phyloP scores from a whole-genome alignment of 2,329 filamentous ascomycete genomes.

The Fusarium sp. region DNA sequence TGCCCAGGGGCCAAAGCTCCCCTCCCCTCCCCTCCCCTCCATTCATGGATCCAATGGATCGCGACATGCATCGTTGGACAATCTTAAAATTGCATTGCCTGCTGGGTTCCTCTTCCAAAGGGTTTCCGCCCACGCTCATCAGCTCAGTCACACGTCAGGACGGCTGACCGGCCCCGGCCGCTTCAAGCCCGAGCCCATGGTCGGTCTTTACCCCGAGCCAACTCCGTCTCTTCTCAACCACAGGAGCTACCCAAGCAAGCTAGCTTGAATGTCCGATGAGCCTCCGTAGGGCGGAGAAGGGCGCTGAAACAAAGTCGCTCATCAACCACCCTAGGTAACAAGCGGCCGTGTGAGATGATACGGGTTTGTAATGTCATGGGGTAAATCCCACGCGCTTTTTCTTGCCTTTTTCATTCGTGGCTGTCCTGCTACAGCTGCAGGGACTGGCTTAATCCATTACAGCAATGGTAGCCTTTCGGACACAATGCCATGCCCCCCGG shows the following conservation, averaged over 20 bases:
- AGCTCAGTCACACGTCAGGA: constrained; percentile 16
- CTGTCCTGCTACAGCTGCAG: background rate
- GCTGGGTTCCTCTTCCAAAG: constrained; percentile 4
- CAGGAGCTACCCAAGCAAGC: constrained; percentile 10
- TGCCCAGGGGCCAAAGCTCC: constrained; percentile 30
- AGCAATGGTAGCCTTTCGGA: background rate
- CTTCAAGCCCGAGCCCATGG: constrained; percentile 25
- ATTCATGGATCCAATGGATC: background rate
- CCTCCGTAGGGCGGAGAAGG: constrained; percentile 1
- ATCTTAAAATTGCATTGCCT: background rate
- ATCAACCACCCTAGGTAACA: background rate
- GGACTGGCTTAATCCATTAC: background rate
- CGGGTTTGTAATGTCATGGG: constrained; percentile 31
- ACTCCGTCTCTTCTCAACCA: constrained; percentile 15
- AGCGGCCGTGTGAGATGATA: background rate
- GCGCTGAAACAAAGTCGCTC: constrained; percentile 19
- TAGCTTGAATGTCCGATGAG: constrained; percentile 28
- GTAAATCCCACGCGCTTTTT: constrained; percentile 15
- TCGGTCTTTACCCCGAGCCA: constrained; percentile 30
- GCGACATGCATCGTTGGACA: background rate
- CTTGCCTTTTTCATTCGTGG: background rate
- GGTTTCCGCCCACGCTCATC: background rate
- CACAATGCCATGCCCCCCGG: background rate
- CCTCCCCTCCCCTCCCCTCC: background rate
- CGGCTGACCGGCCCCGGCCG: constrained; percentile 20